Evolutionary conservation across 805 yeast genomes (phyloP).

Genomic region (Ogataea degrootiae): DNA sequence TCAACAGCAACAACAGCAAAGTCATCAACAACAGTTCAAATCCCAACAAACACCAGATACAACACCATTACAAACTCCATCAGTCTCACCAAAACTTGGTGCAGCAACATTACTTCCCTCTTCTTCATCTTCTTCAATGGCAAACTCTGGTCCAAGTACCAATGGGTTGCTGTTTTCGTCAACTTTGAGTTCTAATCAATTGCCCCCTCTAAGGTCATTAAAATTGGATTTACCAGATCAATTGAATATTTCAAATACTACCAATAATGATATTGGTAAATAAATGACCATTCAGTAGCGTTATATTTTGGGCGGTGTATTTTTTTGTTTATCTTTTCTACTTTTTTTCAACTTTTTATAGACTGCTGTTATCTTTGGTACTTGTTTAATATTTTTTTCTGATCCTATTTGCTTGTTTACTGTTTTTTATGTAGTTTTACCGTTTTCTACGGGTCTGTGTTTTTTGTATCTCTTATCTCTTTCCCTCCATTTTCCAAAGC

Average conservation of each 20-base stretch:
- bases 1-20: conserved; percentile 1
- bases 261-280: conserved; percentile 8
- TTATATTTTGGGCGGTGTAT: not conserved
- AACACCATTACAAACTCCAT: conserved; percentile 34
- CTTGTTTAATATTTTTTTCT: too few species aligned
- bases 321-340: not conserved
- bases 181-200: conserved; percentile 8
- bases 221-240: conserved; percentile 47
- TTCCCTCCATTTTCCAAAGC: too few species aligned
- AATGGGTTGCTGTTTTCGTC: too few species aligned
- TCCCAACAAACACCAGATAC: conserved; percentile 26
- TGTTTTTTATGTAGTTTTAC: too few species aligned
- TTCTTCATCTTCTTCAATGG: not conserved
- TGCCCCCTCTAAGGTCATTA: conserved; percentile 48
- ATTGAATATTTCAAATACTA: conserved; percentile 15
- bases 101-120: conserved; percentile 6
- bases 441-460: too few species aligned
- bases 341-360: too few species aligned
- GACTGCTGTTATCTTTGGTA: too few species aligned
- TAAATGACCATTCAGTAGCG: not conserved
- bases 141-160: too few species aligned
- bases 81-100: conserved; percentile 31
- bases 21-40: not conserved
- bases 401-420: too few species aligned
- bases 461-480: too few species aligned